Percentiles rank a stretch among this genome's conserved stretches.
Conservation (phyloP, 257 asterid species). For the Solanum appendiculatum region DNA sequence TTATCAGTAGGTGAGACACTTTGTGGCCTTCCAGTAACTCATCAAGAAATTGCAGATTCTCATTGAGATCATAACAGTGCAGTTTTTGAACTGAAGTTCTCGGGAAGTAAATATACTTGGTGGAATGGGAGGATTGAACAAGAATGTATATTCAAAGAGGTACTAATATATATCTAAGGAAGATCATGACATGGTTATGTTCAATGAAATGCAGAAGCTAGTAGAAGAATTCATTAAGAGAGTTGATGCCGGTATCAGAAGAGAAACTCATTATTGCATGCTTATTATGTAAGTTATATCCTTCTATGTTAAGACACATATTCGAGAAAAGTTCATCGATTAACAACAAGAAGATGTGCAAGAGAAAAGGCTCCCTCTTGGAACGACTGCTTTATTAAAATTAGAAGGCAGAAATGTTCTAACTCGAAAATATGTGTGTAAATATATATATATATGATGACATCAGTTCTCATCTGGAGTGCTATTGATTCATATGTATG, state of each 20-base stretch:
- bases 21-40: too few relatives aligned
- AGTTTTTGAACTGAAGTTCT: too few relatives aligned
- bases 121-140: too few relatives aligned
- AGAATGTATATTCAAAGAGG: neutral
- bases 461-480: neutral
- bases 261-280: conserved; percentile 75
- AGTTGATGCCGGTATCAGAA: conserved; percentile 36
- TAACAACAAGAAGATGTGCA: conserved; percentile 21
- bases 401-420: conserved; percentile 50
- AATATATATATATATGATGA: neutral
- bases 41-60: too few relatives aligned
- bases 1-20: too few relatives aligned
- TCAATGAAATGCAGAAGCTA: conserved; percentile 41
- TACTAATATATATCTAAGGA: neutral
- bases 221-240: conserved; percentile 54
- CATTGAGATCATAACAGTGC: too few relatives aligned
- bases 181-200: neutral
- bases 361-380: conserved; percentile 76
- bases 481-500: neutral
- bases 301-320: neutral
- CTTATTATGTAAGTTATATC: conserved; percentile 61
- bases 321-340: neutral
- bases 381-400: conserved; percentile 57
- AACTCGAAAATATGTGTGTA: too few relatives aligned
- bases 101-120: too few relatives aligned